Evolutionary conservation across 179 eudicot genomes (phyloP), one percentile per base, ranked within the genome.

Genomic region (Silene coronaria): DNA sequence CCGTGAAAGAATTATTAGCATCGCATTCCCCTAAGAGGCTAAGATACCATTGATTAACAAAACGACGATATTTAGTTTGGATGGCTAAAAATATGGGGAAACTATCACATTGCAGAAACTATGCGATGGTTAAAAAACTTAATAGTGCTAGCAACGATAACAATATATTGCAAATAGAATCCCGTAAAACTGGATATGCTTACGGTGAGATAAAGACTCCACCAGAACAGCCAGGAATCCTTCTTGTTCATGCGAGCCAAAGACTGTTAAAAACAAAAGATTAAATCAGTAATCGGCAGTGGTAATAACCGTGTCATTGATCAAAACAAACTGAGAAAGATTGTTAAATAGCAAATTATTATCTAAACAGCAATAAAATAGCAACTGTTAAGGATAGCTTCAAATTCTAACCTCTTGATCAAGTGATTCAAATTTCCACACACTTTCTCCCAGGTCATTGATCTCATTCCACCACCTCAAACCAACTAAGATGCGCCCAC

Each of bases 381-480:
- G 10, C 34, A 62, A 34, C 24, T 51, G 42, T 73, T 19, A 16
- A 59, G 28, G 22, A 12, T 24, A 27, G 19, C 6, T 28, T 38
- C 38, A n/a, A 7, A 45, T 24, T 83, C 90, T 76, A 59, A 94
- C 98, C 96, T 94, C 98, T 81, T 91, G 95, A 78, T 94, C 98
- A 84, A 94, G 98, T 83, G 96, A 91, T 81, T 94, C 98, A 85
- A 89, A 94, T 75, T 85, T 92, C 98, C 98, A 94, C 70, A 94
- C 89, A 77, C 97, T 92, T 80, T 92, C 98, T 71, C 96, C 97
- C 67, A 87, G 76, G 30, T 94, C 96, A 80, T 94, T 77, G 59
- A 92, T 90, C 84, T 94, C 98, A 88, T 94, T 94, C 98, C 98
- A 94, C 98, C 98, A 94, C 84, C 98, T 90, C 72, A 94, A 85